Evolutionary conservation across 129 eudicot species (phyloP).

Genomic region (Arctium lappa): DNA sequence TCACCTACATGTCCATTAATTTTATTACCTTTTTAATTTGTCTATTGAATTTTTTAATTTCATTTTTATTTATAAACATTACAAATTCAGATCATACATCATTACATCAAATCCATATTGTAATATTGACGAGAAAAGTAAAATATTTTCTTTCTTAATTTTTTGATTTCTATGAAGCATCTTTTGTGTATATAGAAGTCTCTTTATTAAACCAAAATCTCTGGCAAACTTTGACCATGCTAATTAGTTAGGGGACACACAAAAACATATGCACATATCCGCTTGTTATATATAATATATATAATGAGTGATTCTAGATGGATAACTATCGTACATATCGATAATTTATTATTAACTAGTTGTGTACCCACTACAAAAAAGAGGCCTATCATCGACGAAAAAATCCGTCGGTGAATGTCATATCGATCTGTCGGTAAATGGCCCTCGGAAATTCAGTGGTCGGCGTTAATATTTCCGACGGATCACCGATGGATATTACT

Average conservation of each 20-base stretch:
- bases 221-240: not conserved
- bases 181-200: not conserved
- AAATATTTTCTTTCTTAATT: not conserved
- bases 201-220: not conserved
- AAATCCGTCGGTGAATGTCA: no score
- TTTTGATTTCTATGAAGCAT: not conserved
- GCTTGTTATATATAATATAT: not conserved
- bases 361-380: no score
- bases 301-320: not conserved
- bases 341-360: not conserved
- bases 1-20: no score
- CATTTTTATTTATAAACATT: not conserved
- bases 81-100: not conserved
- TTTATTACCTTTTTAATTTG: no score
- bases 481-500: no score
- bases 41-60: no score
- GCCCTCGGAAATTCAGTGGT: no score
- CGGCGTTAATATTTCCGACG: no score
- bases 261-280: not conserved
- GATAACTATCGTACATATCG: not conserved
- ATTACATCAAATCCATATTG: no score
- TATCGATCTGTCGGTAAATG: no score
- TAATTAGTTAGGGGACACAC: not conserved
- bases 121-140: not conserved
- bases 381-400: no score